phyloP scores from a whole-genome alignment of 169 alveolate species.

The Cryptosporidium meleagridis region DNA sequence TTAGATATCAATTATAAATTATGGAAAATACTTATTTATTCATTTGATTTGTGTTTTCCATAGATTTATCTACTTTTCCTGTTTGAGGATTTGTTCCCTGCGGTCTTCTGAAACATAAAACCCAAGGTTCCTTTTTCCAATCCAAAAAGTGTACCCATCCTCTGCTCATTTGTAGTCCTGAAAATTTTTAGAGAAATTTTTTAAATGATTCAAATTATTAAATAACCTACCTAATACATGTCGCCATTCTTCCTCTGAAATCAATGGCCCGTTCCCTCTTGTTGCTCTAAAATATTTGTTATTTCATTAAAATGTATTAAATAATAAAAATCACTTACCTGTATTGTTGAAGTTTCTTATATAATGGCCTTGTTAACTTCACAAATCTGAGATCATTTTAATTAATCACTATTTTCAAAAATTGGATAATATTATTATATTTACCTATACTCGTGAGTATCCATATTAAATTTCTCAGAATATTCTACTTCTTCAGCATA shows the following conservation, averaged over 20 bases:
- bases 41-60: conserved; percentile 16
- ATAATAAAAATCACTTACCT: conserved; percentile 24
- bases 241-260: conserved; percentile 74
- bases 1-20: not conserved
- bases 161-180: conserved; percentile 71
- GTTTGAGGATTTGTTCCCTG: conserved; percentile 74
- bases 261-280: conserved; percentile 64
- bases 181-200: not conserved
- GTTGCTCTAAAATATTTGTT: conserved; percentile 41
- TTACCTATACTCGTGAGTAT: conserved; percentile 72
- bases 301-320: not conserved
- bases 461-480: conserved; percentile 72
- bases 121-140: conserved; percentile 75
- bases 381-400: conserved; percentile 34
- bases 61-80: conserved; percentile 50
- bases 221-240: conserved; percentile 58
- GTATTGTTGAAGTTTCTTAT: conserved; percentile 68
- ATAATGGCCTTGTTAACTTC: conserved; percentile 62
- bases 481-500: conserved; percentile 75
- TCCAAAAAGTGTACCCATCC: conserved; percentile 74
- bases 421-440: not conserved
- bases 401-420: not conserved
- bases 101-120: conserved; percentile 64
- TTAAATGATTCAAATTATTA: not conserved
- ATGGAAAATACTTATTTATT: not conserved